These are phyloP conservation scores for Blastosporella zonata DNA, from an alignment of 1,284 basidiomycete species.

Conservation along the genomic window DNA sequence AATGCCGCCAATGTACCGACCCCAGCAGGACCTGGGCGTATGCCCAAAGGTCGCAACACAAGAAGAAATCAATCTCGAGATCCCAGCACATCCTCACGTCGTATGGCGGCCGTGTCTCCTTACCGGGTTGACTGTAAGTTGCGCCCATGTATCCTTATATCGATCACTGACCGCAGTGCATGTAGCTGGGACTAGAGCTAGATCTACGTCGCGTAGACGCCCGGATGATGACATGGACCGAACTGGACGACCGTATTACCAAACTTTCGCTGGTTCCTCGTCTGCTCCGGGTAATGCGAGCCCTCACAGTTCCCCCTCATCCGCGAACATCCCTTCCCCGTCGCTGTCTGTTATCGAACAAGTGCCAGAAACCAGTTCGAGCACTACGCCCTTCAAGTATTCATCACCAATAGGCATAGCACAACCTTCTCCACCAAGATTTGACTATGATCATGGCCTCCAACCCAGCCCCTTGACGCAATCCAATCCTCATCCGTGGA, in stretches of 20 bases:
- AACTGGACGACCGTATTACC: constrained; percentile 40
- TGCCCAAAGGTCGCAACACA: constrained; percentile 51
- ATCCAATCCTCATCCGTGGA: constrained; percentile 42
- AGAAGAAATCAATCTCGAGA: constrained; percentile 60
- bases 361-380: constrained; percentile 45
- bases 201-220: constrained; percentile 71
- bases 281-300: constrained; percentile 44
- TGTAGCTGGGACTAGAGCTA: constrained; percentile 57
- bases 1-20: constrained; percentile 29
- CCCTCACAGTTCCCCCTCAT: constrained; percentile 71
- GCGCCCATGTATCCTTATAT: constrained; percentile 8
- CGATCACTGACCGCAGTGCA: constrained; percentile 21
- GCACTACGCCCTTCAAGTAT: constrained; percentile 37
- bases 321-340: constrained; percentile 68
- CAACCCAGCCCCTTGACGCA: constrained; percentile 41
- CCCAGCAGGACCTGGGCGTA: constrained; percentile 38
- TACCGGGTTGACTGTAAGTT: constrained; percentile 69
- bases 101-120: constrained; percentile 58
- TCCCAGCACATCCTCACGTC: constrained; percentile 48
- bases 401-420: constrained; percentile 47
- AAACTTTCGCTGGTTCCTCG: constrained; percentile 51
- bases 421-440: constrained; percentile 46
- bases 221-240: constrained; percentile 57
- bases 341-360: constrained; percentile 45
- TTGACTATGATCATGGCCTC: constrained; percentile 56